Percentiles rank a stretch among this genome's conserved stretches.
These are phyloP conservation scores for Heteromeles arbutifolia DNA, from an alignment of 306 rosid genomes.

Conservation along the genomic window DNA sequence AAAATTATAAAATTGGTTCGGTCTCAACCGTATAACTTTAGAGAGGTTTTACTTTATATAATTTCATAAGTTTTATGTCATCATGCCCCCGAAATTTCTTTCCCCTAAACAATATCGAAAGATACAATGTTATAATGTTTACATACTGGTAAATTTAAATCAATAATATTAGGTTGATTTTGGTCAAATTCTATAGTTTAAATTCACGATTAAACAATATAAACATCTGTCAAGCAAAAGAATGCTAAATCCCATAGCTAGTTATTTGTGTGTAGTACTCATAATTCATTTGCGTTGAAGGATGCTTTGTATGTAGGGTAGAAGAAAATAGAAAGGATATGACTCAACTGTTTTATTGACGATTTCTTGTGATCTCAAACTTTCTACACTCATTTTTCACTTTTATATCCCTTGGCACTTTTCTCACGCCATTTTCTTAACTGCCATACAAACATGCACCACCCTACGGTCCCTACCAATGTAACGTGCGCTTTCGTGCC, in stretches of 20 bases:
- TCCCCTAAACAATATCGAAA: background rate
- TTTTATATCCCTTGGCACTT: constrained; percentile 5
- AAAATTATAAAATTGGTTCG: too few relatives aligned
- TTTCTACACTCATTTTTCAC: constrained; percentile 3
- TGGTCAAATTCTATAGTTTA: background rate
- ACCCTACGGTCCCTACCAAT: background rate
- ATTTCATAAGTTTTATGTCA: background rate
- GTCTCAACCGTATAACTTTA: too few relatives aligned
- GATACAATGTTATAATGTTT: background rate
- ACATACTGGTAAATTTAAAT: background rate
- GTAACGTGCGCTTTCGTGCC: background rate
- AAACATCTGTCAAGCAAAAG: background rate
- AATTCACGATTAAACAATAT: background rate
- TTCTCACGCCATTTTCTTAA: constrained; percentile 20
- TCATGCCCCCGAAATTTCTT: background rate
- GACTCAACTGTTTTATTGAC: constrained; percentile 24
- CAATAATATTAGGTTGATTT: too few relatives aligned
- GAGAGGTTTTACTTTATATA: too few relatives aligned
- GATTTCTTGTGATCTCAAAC: constrained; percentile 19
- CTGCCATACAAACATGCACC: background rate
- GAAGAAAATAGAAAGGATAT: background rate
- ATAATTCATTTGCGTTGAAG: background rate
- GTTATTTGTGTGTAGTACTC: background rate
- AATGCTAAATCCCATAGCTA: background rate
- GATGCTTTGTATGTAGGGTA: background rate